Base-by-base conservation (phyloP, 2,329 filamentous ascomycete genomes). In the Exophiala dermatitidis region DNA sequence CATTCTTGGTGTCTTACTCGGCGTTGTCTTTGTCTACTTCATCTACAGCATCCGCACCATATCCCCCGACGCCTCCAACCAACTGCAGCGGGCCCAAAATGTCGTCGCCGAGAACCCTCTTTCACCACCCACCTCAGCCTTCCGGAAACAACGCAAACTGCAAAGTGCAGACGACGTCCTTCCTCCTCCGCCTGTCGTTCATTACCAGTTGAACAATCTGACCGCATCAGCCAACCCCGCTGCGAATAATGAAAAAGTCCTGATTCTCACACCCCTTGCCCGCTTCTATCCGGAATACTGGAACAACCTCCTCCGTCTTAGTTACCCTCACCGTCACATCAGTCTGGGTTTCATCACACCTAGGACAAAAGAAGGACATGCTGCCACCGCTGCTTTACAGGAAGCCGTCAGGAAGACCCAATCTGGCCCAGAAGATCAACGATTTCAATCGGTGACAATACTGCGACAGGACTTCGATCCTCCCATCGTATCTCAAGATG, bases 291-390 rank as follows among this genome's bases (percentile, higher is more conserved):
- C 87, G 64, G 84, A 80, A 62, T 98, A 97, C 75, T 98, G 93
- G 91, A 85, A 94, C 69, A 98, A 97, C 65, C 77, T 98, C 30
- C 69, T 90, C 62, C 82, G 82, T 67, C 79, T 98, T 52, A 79
- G 73, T 65, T 98, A 97, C 69, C 93, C 93, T 2, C 93, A 96
- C 72, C 87, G 95, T 55, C 81, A 97, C 59, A 94, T 98, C 66
- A 94, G 89, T 0, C 77, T 98, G 30, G 93, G 89, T 37, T 98
- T 97, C 74, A 97, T 98, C 67, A 84, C 95, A 30, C 93, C 93
- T 48, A 95, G 94, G 74, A 95, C 84, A 45, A 86, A 86, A 67
- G 90, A 96, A 63, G 93, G 93, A 54, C 95, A 97, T 69, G 77
- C 83, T 30, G 93, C 93, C 2, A 93, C 90, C 10, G 74, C 83